phyloP scores from a whole-genome alignment of 2,329 filamentous ascomycete genomes.

The Pseudocercospora pini-densiflorae region DNA sequence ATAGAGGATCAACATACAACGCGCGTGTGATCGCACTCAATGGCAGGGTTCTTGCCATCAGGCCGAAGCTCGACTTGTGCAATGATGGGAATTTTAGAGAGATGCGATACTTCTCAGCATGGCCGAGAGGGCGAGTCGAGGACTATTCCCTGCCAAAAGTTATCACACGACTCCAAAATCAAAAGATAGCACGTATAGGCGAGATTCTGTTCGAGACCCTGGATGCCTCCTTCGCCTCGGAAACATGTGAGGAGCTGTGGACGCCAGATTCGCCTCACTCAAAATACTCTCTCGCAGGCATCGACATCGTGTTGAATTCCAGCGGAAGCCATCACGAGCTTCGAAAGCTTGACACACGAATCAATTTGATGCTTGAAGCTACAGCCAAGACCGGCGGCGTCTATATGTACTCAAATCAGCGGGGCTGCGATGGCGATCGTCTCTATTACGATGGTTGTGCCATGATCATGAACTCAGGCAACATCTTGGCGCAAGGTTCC shows the following conservation, averaged over 20 bases:
- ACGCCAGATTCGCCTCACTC: constrained; percentile 63
- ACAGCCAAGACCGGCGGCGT: constrained; percentile 66
- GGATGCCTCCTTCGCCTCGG: constrained; percentile 67
- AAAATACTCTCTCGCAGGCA: constrained; percentile 68
- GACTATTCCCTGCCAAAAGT: constrained; percentile 67
- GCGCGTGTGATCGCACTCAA: constrained; percentile 68
- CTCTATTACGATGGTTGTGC: constrained; percentile 66
- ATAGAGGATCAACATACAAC: constrained; percentile 68
- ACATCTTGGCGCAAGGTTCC: constrained; percentile 66
- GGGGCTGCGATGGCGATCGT: constrained; percentile 62
- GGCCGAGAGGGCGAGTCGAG: constrained; percentile 64
- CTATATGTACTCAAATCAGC: constrained; percentile 67
- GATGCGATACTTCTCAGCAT: constrained; percentile 64
- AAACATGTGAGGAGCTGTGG: constrained; percentile 73
- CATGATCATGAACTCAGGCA: constrained; percentile 67
- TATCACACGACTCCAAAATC: constrained; percentile 59
- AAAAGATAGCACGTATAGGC: constrained; percentile 66
- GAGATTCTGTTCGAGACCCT: constrained; percentile 66
- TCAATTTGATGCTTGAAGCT: constrained; percentile 69
- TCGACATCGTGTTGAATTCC: constrained; percentile 65
- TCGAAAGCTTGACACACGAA: constrained; percentile 65
- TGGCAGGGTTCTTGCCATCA: constrained; percentile 70
- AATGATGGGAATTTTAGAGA: constrained; percentile 67
- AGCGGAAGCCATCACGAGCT: constrained; percentile 71
- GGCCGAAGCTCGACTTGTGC: constrained; percentile 73